A percentile compares a stretch with the other conserved stretches of the same genome.
phyloP scores from a whole-genome alignment of 2,329 filamentous ascomycete species.

The Didymella keratinophila region DNA sequence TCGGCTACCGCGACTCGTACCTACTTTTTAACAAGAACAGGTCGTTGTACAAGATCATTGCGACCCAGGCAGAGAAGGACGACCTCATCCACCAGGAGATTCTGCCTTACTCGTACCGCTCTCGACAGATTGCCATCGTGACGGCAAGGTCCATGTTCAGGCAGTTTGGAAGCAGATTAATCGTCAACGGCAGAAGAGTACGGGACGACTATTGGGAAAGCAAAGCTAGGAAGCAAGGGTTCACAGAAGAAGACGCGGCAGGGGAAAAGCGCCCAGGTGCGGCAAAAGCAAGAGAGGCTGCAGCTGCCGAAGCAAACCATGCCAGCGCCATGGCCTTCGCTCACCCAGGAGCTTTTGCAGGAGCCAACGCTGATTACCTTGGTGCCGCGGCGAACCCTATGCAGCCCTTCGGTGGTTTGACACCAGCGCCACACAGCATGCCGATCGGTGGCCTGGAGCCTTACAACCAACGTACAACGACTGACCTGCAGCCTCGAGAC shows the following conservation, averaged over 20 bases:
- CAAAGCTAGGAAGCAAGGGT: conserved; percentile 95
- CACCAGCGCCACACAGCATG: conserved; percentile 73
- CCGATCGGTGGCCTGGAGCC: conserved; percentile 69
- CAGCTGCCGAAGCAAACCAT: conserved; percentile 68
- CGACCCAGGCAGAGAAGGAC: conserved; percentile 94
- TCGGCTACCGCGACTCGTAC: conserved; percentile 97
- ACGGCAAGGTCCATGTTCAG: conserved; percentile 98
- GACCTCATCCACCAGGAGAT: conserved; percentile 95
- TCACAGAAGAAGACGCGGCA: conserved; percentile 94
- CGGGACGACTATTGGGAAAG: conserved; percentile 99
- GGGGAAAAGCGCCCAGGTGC: conserved; percentile 96
- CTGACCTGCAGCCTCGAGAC: conserved; percentile 78
- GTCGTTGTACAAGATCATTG: conserved; percentile 97
- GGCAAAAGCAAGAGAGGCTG: conserved; percentile 84
- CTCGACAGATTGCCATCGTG: conserved; percentile 97
- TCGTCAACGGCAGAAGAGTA: conserved; percentile 86
- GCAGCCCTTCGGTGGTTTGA: conserved; percentile 62
- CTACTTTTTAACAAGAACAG: conserved; percentile 98
- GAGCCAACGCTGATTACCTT: conserved; percentile 47
- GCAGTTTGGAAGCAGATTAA: conserved; percentile 94
- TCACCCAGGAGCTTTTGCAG: conserved; percentile 40
- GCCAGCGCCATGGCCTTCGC: conserved; percentile 58
- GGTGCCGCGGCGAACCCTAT: conserved; percentile 41
- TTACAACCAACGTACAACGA: conserved; percentile 80
- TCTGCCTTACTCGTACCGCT: conserved; percentile 94